Base-by-base conservation (phyloP, 2,329 filamentous ascomycete species). In the Ophiostoma triangulosporum region DNA sequence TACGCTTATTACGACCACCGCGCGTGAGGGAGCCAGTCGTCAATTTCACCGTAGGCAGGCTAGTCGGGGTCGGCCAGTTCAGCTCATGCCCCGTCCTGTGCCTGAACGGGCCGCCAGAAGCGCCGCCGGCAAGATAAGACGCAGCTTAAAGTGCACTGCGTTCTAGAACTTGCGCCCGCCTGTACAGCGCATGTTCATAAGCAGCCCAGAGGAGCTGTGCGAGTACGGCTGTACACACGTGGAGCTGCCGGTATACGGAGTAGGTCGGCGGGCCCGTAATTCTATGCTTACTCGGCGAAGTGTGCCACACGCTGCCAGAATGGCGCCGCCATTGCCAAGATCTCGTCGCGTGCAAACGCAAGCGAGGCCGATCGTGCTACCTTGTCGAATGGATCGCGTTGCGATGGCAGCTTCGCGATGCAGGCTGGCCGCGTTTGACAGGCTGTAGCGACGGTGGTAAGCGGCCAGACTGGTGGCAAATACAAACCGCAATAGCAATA, bases 281-380 rank as follows among this genome's bases (percentile, higher is more conserved):
- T n/a, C n/a, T n/a, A n/a, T n/a, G n/a, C n/a, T n/a, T 85, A 14
- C 64, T 83, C 9, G 82, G 81, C 46, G 81, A 86, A 61, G 75
- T 80, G 3, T 83, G 80, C 63, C 81, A 86, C 61, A 85, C 80
- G 20, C 74, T 85, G 48, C 82, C 81, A 1, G 81, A 85, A 85
- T 65, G 82, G 83, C 35, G 81, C 82, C 11, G 80, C 81, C 8
- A 81, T 83, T 70, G 80, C 81, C 8, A 80, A n/a, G n/a, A n/a
- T n/a, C n/a, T n/a, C n/a, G n/a, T n/a, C n/a, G n/a, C n/a, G n/a
- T n/a, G n/a, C n/a, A n/a, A n/a, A n/a, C n/a, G n/a, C n/a, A n/a
- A n/a, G n/a, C n/a, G n/a, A n/a, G n/a, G n/a, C n/a, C n/a, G 31
- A 12, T 12, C 6, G 31, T 32, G 31, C 12, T 6, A 6, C 31